Conservation (phyloP, 2,329 filamentous ascomycete genomes). For the Ascochyta koolunga region DNA sequence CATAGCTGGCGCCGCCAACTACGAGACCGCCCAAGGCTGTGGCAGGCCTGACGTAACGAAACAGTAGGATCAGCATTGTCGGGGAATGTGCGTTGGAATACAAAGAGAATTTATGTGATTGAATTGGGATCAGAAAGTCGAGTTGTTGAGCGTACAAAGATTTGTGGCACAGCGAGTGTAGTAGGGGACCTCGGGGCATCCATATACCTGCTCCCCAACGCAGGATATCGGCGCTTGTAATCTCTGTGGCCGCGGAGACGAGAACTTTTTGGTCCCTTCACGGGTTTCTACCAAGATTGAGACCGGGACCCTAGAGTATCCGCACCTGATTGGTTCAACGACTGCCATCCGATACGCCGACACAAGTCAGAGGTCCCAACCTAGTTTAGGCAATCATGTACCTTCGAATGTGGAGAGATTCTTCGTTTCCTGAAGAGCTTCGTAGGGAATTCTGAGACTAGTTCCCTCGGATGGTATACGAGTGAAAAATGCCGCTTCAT, state of each 20-base stretch:
- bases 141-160: not conserved
- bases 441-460: not conserved
- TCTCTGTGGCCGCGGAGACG: no score
- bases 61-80: not conserved
- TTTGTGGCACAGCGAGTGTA: not conserved
- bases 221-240: not conserved
- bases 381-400: not conserved
- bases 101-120: no score
- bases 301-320: not conserved
- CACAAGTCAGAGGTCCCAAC: not conserved
- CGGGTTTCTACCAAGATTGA: not conserved
- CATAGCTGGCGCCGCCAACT: not conserved
- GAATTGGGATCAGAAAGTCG: no score
- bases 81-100: not conserved
- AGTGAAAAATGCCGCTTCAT: not conserved
- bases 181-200: not conserved
- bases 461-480: not conserved
- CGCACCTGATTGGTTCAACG: not conserved
- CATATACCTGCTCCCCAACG: not conserved
- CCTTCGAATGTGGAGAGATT: not conserved
- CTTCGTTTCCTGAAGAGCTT: not conserved
- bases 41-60: not conserved
- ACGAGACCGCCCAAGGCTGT: slow-evolving; percentile 1
- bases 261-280: no score
- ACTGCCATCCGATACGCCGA: not conserved